Conservation (phyloP, 345 rosid genomes). For the Laguncularia racemosa region DNA sequence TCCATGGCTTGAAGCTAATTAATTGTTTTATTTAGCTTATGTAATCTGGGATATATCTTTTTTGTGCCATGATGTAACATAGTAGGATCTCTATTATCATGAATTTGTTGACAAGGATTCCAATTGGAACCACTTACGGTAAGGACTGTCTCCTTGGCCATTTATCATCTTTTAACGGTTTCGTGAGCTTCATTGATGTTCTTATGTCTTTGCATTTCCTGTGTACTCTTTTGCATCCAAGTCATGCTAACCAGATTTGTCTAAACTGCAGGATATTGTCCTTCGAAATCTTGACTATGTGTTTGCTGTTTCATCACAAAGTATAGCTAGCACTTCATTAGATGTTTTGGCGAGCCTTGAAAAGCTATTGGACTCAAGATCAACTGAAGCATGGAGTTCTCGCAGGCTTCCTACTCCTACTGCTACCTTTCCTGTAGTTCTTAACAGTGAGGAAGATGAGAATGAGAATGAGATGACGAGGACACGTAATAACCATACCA, state of each 20-base stretch:
- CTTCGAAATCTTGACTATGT: conserved; percentile 86
- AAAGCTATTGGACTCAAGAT: conserved; percentile 64
- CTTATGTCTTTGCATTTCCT: too few species aligned
- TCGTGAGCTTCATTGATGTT: too few species aligned
- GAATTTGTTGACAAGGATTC: too few species aligned
- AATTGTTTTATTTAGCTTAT: too few species aligned
- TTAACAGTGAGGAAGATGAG: conserved; percentile 81
- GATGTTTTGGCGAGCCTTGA: conserved; percentile 80
- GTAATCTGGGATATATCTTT: too few species aligned
- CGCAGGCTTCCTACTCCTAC: conserved; percentile 85
- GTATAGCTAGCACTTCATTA: conserved; percentile 59
- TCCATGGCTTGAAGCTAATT: too few species aligned
- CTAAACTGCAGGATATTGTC: conserved; percentile 62
- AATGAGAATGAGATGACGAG: conserved; percentile 50
- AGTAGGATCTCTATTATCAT: too few species aligned
- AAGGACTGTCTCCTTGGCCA: too few species aligned
- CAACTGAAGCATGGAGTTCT: conserved; percentile 86
- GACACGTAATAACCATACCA: conserved; percentile 45
- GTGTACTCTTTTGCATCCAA: background rate
- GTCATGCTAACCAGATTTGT: background rate
- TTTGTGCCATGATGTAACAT: too few species aligned
- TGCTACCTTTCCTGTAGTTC: conserved; percentile 68
- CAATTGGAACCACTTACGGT: too few species aligned
- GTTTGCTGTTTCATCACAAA: conserved; percentile 52
- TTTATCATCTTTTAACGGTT: too few species aligned